A percentile compares a stretch with the other conserved stretches of the same genome.
phyloP scores from a whole-genome alignment of 768 basidiomycete species.

The Podaxis pistillaris region DNA sequence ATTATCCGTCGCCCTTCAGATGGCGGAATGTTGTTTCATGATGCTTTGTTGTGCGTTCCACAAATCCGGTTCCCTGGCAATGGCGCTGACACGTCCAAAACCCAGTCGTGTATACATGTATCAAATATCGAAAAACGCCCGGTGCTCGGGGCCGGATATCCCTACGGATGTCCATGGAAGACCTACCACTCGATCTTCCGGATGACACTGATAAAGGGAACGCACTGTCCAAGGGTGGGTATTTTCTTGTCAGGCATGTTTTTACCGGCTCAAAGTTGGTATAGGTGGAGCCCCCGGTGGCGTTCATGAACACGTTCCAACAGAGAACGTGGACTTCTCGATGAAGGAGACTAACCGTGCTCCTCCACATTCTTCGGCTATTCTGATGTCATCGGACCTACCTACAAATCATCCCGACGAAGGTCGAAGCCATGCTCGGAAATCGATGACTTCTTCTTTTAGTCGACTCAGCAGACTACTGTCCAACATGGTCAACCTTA shows the following conservation, averaged over 20 bases:
- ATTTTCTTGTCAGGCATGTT: slow-evolving; percentile 31
- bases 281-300: not conserved
- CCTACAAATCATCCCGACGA: slow-evolving; percentile 1
- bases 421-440: slow-evolving; percentile 12
- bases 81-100: not conserved
- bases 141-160: slow-evolving; percentile 57
- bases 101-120: slow-evolving; percentile 54
- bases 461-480: slow-evolving; percentile 48
- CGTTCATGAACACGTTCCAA: slow-evolving; percentile 1
- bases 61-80: not conserved
- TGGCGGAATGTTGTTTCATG: slow-evolving; percentile 56
- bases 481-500: slow-evolving; percentile 53
- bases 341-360: not conserved
- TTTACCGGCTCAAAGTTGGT: not conserved
- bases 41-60: slow-evolving; percentile 55
- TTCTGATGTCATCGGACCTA: not conserved
- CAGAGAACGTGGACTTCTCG: not conserved
- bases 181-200: slow-evolving; percentile 31
- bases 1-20: slow-evolving; percentile 46
- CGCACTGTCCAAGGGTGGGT: slow-evolving; percentile 45
- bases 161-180: slow-evolving; percentile 44
- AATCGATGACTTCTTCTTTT: slow-evolving; percentile 24
- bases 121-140: slow-evolving; percentile 49
- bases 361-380: not conserved
- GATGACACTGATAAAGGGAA: slow-evolving; percentile 23